Percentiles rank a stretch among this genome's conserved stretches.
Conservation (phyloP, 352 stramenopile genomes). For the Phytopythium aichiense region DNA sequence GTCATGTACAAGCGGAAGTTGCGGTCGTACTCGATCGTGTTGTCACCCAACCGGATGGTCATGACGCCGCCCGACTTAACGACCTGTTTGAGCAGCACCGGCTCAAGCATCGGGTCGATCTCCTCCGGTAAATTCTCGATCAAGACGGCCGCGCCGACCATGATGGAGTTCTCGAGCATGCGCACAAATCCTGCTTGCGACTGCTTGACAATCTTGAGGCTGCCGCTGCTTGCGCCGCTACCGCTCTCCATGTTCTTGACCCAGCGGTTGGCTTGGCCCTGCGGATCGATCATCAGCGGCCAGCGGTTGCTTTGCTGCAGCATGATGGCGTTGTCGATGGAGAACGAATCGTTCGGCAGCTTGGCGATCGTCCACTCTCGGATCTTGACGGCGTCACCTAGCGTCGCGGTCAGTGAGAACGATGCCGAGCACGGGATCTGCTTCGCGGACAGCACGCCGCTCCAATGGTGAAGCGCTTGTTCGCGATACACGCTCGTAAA, state of each 20-base stretch:
- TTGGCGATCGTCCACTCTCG: slow-evolving; percentile 94
- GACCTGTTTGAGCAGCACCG: slow-evolving; percentile 92
- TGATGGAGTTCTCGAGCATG: slow-evolving; percentile 94
- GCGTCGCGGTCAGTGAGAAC: slow-evolving; percentile 80
- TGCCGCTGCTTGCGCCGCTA: slow-evolving; percentile 29
- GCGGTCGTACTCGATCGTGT: slow-evolving; percentile 92
- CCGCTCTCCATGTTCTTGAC: slow-evolving; percentile 92
- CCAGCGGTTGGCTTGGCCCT: slow-evolving; percentile 94
- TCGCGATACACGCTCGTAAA: slow-evolving; percentile 93
- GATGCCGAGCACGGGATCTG: slow-evolving; percentile 78
- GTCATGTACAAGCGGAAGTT: slow-evolving; percentile 95
- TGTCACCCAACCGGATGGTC: slow-evolving; percentile 92
- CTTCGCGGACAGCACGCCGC: slow-evolving; percentile 45
- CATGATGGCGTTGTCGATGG: slow-evolving; percentile 96
- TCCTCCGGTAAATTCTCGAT: slow-evolving; percentile 94
- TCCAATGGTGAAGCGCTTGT: slow-evolving; percentile 85
- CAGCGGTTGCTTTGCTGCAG: slow-evolving; percentile 89
- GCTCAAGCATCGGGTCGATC: slow-evolving; percentile 93
- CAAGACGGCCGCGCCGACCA: slow-evolving; percentile 90
- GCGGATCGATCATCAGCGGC: slow-evolving; percentile 96
- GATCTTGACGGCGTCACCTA: slow-evolving; percentile 92
- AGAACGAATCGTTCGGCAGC: slow-evolving; percentile 94
- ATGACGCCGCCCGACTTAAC: slow-evolving; percentile 85
- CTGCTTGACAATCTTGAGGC: slow-evolving; percentile 93
- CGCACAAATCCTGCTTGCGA: slow-evolving; percentile 92